Evolutionary conservation across 2,329 filamentous ascomycete species (phyloP).

Genomic region (Fusarium burgessii): DNA sequence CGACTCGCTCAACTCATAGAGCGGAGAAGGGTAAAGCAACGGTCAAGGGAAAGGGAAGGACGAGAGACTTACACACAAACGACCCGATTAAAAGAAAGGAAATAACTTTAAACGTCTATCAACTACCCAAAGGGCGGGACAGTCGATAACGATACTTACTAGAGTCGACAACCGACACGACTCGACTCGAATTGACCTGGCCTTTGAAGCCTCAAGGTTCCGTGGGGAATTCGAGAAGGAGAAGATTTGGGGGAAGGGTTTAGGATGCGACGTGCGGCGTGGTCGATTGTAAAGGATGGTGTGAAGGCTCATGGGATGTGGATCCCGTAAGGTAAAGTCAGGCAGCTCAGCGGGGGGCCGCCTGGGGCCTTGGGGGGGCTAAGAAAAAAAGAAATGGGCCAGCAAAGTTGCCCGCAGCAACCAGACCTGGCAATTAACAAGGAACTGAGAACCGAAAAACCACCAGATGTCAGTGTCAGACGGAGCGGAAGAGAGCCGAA

Average conservation of each 20-base stretch:
- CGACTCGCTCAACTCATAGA: constrained; percentile 29
- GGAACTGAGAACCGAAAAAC: constrained; percentile 1
- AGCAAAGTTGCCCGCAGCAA: constrained; percentile 47
- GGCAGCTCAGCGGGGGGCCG: constrained; percentile 5
- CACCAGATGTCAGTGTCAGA: constrained; percentile 22
- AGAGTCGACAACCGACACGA: constrained; percentile 9
- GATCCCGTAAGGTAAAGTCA: constrained; percentile 23
- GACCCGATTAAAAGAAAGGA: constrained; percentile 27
- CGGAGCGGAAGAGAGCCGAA: constrained; percentile 30
- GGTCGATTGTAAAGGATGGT: constrained; percentile 35
- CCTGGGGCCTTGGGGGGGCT: constrained; percentile 18
- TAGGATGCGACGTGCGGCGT: constrained; percentile 37
- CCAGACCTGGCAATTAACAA: constrained; percentile 31
- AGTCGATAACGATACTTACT: constrained; percentile 29
- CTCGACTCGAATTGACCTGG: constrained; percentile 32
- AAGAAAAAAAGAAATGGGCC: constrained; percentile 37
- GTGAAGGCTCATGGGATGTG: constrained; percentile 34
- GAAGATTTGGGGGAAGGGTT: constrained; percentile 40
- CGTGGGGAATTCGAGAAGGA: constrained; percentile 34
- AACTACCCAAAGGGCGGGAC: constrained; percentile 10
- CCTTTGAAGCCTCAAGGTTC: constrained; percentile 25
- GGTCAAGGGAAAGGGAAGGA: background rate
- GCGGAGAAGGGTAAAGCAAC: constrained; percentile 12
- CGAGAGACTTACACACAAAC: constrained; percentile 41
- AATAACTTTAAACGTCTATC: constrained; percentile 20